Conservation (phyloP, 371 early-diverging fungal genomes). For the Actinomortierella ambigua region DNA sequence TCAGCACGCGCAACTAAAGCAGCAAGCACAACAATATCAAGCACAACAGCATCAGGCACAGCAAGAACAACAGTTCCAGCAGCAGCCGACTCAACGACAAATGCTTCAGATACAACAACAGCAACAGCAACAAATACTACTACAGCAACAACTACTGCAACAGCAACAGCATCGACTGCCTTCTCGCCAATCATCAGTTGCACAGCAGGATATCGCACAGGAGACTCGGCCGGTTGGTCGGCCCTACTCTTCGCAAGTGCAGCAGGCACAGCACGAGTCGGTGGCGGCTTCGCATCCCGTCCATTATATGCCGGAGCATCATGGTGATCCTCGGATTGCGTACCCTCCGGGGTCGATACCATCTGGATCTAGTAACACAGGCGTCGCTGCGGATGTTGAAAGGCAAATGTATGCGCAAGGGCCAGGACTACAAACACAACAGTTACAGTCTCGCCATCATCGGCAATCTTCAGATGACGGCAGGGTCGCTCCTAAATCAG, state of each 20-base stretch:
- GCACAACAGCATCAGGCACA: slow-evolving; percentile 7
- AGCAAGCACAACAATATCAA: background rate
- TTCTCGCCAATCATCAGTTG: too few relatives aligned
- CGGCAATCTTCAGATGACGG: slow-evolving; percentile 13
- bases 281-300: background rate
- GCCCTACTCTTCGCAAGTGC: too few relatives aligned
- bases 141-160: background rate
- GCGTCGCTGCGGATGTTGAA: background rate
- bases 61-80: slow-evolving; percentile 5
- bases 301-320: background rate
- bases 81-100: slow-evolving; percentile 10
- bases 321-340: background rate
- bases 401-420: slow-evolving; percentile 6
- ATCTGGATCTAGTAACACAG: background rate
- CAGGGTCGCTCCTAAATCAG: background rate
- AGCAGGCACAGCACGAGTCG: too few relatives aligned
- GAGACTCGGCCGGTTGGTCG: background rate
- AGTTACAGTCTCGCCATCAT: slow-evolving; percentile 11
- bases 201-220: slow-evolving; percentile 7
- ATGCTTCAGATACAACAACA: slow-evolving; percentile 2
- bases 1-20: slow-evolving; percentile 2
- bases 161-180: background rate
- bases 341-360: background rate
- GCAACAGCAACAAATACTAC: slow-evolving; percentile 1
- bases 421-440: background rate